phyloP scores from a whole-genome alignment of 2,329 filamentous ascomycete species.

The Colletotrichum siamense region DNA sequence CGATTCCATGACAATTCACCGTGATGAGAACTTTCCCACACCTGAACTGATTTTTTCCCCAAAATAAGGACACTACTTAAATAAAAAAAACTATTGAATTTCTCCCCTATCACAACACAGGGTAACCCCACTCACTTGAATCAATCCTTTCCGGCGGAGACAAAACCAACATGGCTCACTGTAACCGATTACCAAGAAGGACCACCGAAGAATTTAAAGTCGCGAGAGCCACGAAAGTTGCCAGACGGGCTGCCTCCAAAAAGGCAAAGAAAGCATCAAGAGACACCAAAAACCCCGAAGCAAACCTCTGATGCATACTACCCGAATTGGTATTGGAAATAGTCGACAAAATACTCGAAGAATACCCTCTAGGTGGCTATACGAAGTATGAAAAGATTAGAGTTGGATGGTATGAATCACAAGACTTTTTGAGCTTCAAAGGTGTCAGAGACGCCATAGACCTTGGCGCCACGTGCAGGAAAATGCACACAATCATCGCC shows the following conservation, averaged over 20 bases:
- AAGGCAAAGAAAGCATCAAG: neutral
- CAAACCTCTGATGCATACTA: neutral
- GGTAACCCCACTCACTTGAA: neutral
- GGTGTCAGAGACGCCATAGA: neutral
- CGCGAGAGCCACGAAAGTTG: neutral
- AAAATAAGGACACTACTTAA: neutral
- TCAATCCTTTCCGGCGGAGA: neutral
- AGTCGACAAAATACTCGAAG: neutral
- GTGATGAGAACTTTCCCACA: neutral
- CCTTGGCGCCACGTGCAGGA: neutral
- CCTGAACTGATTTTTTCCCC: too few relatives aligned
- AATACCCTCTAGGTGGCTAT: neutral
- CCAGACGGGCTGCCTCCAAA: neutral
- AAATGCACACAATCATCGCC: neutral
- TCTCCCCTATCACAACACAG: neutral
- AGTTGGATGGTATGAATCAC: too few relatives aligned
- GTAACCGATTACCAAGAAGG: neutral
- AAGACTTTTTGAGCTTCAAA: neutral
- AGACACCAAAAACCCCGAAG: neutral
- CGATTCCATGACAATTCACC: neutral
- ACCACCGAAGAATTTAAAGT: neutral
- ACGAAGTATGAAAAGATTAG: neutral
- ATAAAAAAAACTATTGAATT: neutral
- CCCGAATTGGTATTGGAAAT: neutral
- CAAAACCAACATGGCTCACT: neutral